Evolutionary conservation across 805 yeast species (phyloP).

Genomic region (Candida mattraensis): DNA sequence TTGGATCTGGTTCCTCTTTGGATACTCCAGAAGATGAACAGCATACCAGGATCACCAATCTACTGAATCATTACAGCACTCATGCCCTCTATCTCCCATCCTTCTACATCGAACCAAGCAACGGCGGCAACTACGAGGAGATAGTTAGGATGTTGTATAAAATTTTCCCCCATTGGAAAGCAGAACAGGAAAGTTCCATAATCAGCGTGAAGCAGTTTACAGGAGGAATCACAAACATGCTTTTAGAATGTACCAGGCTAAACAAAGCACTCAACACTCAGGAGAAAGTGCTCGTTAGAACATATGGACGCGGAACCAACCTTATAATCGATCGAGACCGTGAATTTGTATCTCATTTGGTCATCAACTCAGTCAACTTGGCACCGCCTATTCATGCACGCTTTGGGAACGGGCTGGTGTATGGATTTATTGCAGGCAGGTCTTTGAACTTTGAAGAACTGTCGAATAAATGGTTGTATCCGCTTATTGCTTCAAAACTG

Average conservation of each 20-base stretch:
- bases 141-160: conserved; percentile 39
- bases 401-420: conserved; percentile 70
- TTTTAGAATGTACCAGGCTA: conserved; percentile 43
- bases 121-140: conserved; percentile 35
- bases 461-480: conserved; percentile 45
- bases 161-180: conserved; percentile 43
- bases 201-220: conserved; percentile 47
- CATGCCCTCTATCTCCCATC: conserved; percentile 53
- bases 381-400: conserved; percentile 72
- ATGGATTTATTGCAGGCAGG: conserved; percentile 66
- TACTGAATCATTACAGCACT: conserved; percentile 36
- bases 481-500: conserved; percentile 60
- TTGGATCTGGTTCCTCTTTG: conserved; percentile 9
- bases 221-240: conserved; percentile 67
- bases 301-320: conserved; percentile 74
- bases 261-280: conserved; percentile 10
- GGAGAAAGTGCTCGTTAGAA: conserved; percentile 56
- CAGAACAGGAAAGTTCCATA: conserved; percentile 14
- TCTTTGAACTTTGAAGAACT: conserved; percentile 59
- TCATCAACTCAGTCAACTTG: conserved; percentile 54
- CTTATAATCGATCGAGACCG: conserved; percentile 71
- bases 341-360: conserved; percentile 69
- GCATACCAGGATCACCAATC: conserved; percentile 12
- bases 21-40: conserved; percentile 3
- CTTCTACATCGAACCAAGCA: conserved; percentile 37